Percentiles rank a stretch among this genome's conserved stretches.
These are phyloP conservation scores for Shiraia sp. DNA, from an alignment of 2,329 filamentous ascomycete genomes.

Conservation along the genomic window DNA sequence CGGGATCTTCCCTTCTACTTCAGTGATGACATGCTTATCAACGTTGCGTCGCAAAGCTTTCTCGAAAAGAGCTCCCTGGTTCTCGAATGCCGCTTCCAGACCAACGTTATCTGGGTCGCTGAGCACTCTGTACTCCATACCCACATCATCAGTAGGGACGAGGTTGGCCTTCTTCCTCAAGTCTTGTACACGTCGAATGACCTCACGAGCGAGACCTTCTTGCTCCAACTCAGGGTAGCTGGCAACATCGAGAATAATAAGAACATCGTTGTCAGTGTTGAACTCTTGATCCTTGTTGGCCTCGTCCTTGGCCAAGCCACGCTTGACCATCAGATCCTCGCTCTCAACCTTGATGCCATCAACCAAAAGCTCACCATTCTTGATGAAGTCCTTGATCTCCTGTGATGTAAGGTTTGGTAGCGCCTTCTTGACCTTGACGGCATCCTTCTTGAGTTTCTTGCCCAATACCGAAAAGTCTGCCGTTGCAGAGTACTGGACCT, in stretches of 20 bases:
- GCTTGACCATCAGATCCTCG: slow-evolving; percentile 81
- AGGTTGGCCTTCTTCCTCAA: slow-evolving; percentile 92
- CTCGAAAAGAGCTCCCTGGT: slow-evolving; percentile 70
- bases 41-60: slow-evolving; percentile 78
- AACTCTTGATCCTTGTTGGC: slow-evolving; percentile 77
- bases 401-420: slow-evolving; percentile 77
- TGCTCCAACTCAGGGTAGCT: slow-evolving; percentile 83
- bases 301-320: slow-evolving; percentile 74
- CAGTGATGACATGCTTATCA: slow-evolving; percentile 67
- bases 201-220: slow-evolving; percentile 87
- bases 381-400: slow-evolving; percentile 78
- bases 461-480: slow-evolving; percentile 94
- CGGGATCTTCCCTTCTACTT: slow-evolving; percentile 61
- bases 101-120: slow-evolving; percentile 78
- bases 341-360: slow-evolving; percentile 82
- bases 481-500: slow-evolving; percentile 85
- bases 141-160: slow-evolving; percentile 88
- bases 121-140: slow-evolving; percentile 88
- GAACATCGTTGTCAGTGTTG: slow-evolving; percentile 85
- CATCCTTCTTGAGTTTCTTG: slow-evolving; percentile 97
- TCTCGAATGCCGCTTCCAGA: slow-evolving; percentile 69
- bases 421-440: slow-evolving; percentile 87
- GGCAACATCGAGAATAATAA: slow-evolving; percentile 85
- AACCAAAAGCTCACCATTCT: slow-evolving; percentile 74
- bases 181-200: slow-evolving; percentile 90